Evolutionary conservation across 2,329 filamentous ascomycete species (phyloP), one percentile per base, ranked within the genome.

Genomic region (Rutstroemia sp.): DNA sequence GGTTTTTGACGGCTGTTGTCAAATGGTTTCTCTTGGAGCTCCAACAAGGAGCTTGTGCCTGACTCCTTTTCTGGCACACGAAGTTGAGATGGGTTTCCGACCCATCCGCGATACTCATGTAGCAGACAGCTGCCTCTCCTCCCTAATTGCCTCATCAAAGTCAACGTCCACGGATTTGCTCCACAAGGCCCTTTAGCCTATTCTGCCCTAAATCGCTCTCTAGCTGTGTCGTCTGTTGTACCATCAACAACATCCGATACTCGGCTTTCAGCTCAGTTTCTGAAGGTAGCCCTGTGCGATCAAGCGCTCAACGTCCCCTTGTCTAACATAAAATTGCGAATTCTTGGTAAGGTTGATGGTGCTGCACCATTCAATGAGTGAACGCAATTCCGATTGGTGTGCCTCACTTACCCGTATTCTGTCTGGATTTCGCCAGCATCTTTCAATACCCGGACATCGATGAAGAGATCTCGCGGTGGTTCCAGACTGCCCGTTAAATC

Each of bases 361-460:
- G 16, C 91, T 96, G 64, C 8, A 56, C 61, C 49, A 57, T 63
- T 67, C 62, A 54, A 57, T 45, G 30, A 45, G 25, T 16, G 17
- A 27, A 38, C 17, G n/a, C 61, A 51, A 60, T 55, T 45, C 25
- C 5, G 34, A 52, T 19, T 38, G 39, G 48, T 51, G 39, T 55
- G 47, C 37, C 27, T 45, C 48, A 76, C 86, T 72, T 78, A 95
- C 88, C 94, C 94, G 69, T 99, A 99, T 77, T 99, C 95, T 0
- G 94, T 99, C 75, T 99, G 92, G 62, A 99, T 96, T 76, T 99
- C 94, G 4, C 95, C 94, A 1, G 92, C 94, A 75, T 99, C 94
- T 71, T 94, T 96, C 61, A 99, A 74, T 49, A 99, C 94, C 48
- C 94, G 80, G 38, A 99, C 94, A 71, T 99, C 94, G 66, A 99